Evolutionary conservation across 371 early-diverging fungal genomes (phyloP), one percentile per base, ranked within the genome.

Genomic region (Mucor indicus): DNA sequence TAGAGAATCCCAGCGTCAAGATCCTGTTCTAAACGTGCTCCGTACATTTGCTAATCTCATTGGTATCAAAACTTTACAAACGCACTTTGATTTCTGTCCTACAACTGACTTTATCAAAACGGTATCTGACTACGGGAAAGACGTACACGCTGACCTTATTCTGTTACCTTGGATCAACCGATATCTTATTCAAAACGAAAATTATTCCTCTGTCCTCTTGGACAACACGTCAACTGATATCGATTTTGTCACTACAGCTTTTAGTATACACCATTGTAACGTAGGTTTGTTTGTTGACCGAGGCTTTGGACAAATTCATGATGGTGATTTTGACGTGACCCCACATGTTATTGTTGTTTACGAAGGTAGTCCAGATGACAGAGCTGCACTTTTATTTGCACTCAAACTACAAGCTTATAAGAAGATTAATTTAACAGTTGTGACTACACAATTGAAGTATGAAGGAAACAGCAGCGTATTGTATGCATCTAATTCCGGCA

Each of bases 11-110:
- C n/a, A n/a, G n/a, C n/a, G n/a, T n/a, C n/a, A 69, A 17, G 93
- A 93, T 55, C 85, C 92, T 4, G 76, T 87, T 7, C 60, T 91
- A 44, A 80, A 76, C 31, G 85, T 90, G 24, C 75, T 93, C 53
- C 63, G 84, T 4, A 81, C 91, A 0, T 90, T 90, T 71, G 83
- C 81, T 3, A 77, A 70, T 16, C 62, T 90, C 8, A 81, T 77
- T 49, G 67, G 77, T 11, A 62, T 89, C 42, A 61, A 60, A 11
- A 12, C 43, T 3, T 35, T 69, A 11, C 51, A 44, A 13, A 69
- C 65, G 1, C 48, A 46, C 24, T 30, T 69, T 8, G 69, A 69
- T 7, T 59, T 60, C 30, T 30, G 47, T 16, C 4, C 35, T 31
- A 25, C 48, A 6, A 17, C 44, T 4, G 69, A 65, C 2, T 60